These are phyloP conservation scores for Vitis hybrid DNA, from an alignment of 177 flowering plant genomes.

Conservation along the genomic window DNA sequence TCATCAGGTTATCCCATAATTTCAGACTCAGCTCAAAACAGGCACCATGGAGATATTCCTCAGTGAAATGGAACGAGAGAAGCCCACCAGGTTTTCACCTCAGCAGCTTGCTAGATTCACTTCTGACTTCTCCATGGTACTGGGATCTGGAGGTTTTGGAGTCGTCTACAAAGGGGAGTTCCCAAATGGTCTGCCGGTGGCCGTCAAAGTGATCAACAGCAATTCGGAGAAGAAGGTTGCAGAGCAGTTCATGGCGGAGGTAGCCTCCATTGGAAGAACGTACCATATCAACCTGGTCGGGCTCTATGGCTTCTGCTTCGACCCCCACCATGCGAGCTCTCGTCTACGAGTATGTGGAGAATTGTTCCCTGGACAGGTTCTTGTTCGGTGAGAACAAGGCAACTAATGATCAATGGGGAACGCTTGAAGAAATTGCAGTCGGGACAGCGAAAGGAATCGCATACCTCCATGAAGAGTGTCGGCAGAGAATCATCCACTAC, in stretches of 20 bases:
- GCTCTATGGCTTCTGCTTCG: conserved; percentile 8
- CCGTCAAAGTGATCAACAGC: conserved; percentile 6
- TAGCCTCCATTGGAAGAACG: conserved; percentile 6
- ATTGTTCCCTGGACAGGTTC: conserved; percentile 3
- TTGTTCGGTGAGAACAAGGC: background rate
- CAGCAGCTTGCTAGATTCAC: conserved; percentile 5
- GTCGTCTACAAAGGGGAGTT: too few relatives aligned
- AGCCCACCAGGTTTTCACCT: conserved; percentile 3
- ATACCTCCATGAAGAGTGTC: conserved; percentile 6
- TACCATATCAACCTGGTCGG: conserved; percentile 1
- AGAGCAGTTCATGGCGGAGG: conserved; percentile 6
- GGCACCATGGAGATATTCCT: conserved; percentile 3
- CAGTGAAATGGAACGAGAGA: background rate
- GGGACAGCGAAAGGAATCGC: conserved; percentile 5
- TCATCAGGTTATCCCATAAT: background rate
- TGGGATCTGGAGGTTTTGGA: background rate
- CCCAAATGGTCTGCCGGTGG: conserved; percentile 3
- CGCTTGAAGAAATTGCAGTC: conserved; percentile 1
- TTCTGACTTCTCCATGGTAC: background rate
- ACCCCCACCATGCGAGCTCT: background rate
- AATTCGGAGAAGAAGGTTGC: background rate
- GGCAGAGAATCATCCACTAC: conserved; percentile 2
- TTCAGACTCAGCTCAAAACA: background rate
- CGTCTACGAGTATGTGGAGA: conserved; percentile 1
- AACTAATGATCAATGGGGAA: background rate